Evolutionary conservation across 768 basidiomycete genomes (phyloP), one percentile per base, ranked within the genome.

Genomic region (Collybia sp.): DNA sequence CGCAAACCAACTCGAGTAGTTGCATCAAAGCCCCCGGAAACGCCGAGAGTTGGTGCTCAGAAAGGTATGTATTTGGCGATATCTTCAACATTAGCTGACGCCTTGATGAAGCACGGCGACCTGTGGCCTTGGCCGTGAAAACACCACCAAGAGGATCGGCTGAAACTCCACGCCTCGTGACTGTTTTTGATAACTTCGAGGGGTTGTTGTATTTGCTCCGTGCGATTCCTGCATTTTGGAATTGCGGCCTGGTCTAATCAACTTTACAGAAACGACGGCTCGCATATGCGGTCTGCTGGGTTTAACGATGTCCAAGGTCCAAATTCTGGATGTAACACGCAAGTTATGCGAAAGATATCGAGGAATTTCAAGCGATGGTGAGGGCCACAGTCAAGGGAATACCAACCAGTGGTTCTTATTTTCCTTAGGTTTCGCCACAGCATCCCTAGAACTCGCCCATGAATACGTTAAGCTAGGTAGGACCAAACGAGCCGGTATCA

Each of bases 401-500:
- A 17, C n/a, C 42, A 5, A 11, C 15, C 30, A 15, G 18, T 37
- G 15, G 35, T 37, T 44, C 43, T 34, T 39, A 18, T 30, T 34
- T 16, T 12, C 32, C 43, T 33, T 54, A 89, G 85, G 70, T 11
- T 90, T 81, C 58, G 69, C 88, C 15, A 62, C 63, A 1, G 66
- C 78, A 1, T 93, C 87, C 2, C 67, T 83, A 1, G 79, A 84
- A 36, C 75, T 95, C 5, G 93, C 87, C 0, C 74, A 81, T 45
- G 90, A 93, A 59, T 93, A 93, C 55, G 67, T 82, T 38, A 77
- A 75, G 31, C 73, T 97, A 1, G 93, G 94, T 2, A 89, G 86
- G 60, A 63, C 68, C 2, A 77, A 77, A 43, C 77, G 85, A 32
- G 92, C 93, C 0, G 70, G 67, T 1, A 57, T 66, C 2, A 74